Evolutionary conservation across 2,329 filamentous ascomycete genomes (phyloP).

Genomic region (Calonectria naviculata): DNA sequence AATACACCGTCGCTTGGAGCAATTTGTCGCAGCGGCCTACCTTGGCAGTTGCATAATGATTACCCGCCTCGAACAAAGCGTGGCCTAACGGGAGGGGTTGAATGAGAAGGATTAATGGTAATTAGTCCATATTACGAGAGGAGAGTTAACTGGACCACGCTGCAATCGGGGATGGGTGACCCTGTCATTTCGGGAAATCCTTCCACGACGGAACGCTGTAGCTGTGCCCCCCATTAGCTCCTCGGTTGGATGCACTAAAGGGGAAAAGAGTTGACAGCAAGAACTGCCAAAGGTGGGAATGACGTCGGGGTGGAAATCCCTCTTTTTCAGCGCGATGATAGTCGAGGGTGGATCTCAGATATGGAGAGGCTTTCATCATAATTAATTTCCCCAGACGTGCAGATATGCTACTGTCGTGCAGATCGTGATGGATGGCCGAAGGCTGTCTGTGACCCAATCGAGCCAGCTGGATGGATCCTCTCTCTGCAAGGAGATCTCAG

Average conservation of each 20-base stretch:
- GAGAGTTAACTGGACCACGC: constrained; percentile 24
- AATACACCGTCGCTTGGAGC: neutral
- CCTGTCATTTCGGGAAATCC: constrained; percentile 38
- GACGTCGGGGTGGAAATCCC: neutral
- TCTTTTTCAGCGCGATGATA: neutral
- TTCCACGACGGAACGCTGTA: neutral
- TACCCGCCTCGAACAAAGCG: neutral
- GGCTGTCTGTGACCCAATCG: neutral
- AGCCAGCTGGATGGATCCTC: neutral
- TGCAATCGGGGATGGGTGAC: constrained; percentile 32
- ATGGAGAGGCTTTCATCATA: neutral
- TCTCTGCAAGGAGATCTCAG: neutral
- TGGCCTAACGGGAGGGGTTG: neutral
- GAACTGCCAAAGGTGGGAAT: neutral
- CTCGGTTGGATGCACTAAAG: neutral
- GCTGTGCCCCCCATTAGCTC: constrained; percentile 14
- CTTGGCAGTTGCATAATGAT: constrained; percentile 10
- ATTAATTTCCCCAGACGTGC: constrained; percentile 18
- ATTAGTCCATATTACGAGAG: neutral
- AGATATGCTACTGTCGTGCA: constrained; percentile 3
- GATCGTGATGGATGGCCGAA: constrained; percentile 8
- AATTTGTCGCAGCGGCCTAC: neutral
- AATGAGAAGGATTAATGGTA: neutral
- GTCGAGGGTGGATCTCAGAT: neutral
- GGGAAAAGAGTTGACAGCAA: neutral